Evolutionary conservation across 352 stramenopile species (phyloP).

Genomic region (Blastocystis sp.): DNA sequence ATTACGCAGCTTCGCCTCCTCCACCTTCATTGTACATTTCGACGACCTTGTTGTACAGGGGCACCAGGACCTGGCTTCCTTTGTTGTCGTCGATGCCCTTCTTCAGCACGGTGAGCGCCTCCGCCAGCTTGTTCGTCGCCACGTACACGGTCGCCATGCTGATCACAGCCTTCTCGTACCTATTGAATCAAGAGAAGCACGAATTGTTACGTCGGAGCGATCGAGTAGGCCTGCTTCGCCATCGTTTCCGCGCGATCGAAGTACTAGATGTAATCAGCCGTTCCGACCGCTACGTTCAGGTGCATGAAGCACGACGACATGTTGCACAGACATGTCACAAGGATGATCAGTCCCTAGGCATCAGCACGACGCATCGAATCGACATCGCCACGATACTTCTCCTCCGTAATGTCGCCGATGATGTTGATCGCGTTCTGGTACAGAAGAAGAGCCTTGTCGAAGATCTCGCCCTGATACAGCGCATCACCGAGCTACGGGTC

Average conservation of each 20-base stretch:
- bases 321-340: background rate
- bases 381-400: constrained; percentile 22
- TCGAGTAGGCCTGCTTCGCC: constrained; percentile 46
- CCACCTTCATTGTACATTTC: constrained; percentile 21
- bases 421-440: constrained; percentile 49
- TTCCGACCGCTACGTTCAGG: background rate
- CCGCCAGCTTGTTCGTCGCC: background rate
- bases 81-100: background rate
- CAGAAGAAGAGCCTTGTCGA: background rate
- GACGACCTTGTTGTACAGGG: constrained; percentile 35
- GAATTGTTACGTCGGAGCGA: background rate
- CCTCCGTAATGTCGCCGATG: background rate
- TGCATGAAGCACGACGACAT: constrained; percentile 49
- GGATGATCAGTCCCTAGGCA: background rate
- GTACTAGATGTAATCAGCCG: background rate
- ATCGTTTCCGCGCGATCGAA: constrained; percentile 31
- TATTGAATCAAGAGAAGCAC: background rate
- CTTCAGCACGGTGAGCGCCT: constrained; percentile 7
- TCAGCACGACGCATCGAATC: background rate
- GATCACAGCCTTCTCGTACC: constrained; percentile 25
- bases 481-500: background rate
- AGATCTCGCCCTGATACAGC: background rate
- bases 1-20: background rate
- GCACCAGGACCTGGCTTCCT: background rate
- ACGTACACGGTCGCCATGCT: constrained; percentile 39